Evolutionary conservation across 2,329 filamentous ascomycete genomes (phyloP).

Genomic region (Cytospora mali): DNA sequence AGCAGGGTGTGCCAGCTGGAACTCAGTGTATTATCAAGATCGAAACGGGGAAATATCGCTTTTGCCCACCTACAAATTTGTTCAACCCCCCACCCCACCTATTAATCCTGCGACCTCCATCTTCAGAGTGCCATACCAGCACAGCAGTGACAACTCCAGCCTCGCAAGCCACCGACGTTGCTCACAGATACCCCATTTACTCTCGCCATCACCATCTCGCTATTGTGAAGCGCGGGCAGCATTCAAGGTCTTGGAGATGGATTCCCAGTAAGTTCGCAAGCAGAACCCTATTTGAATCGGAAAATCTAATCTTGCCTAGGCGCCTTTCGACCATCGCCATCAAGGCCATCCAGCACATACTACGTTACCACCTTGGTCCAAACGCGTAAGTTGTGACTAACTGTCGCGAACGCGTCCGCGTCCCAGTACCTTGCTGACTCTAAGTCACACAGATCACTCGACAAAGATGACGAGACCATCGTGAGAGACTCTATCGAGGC

Average conservation of each 20-base stretch:
- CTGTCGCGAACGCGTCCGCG: neutral
- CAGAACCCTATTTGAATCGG: fast-evolving
- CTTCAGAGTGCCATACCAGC: neutral
- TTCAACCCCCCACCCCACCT: neutral
- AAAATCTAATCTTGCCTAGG: neutral
- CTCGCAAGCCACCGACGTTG: neutral
- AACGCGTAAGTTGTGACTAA: neutral
- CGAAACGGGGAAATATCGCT: neutral
- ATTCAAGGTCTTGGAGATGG: neutral
- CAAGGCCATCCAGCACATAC: neutral
- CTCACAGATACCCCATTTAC: neutral
- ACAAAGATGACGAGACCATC: neutral
- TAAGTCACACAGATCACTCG: fast-evolving
- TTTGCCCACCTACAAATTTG: neutral
- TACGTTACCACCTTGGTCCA: neutral
- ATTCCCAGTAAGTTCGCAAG: neutral
- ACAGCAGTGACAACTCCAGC: neutral
- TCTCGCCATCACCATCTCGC: neutral
- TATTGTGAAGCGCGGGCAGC: neutral
- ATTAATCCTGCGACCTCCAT: neutral
- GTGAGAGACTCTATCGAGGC: neutral
- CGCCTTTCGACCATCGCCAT: neutral
- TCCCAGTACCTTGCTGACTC: neutral
- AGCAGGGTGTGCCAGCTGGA: neutral
- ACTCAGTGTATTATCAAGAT: neutral